Conservation (phyloP, 1,284 basidiomycete species). For the Trichosporon sp. region DNA sequence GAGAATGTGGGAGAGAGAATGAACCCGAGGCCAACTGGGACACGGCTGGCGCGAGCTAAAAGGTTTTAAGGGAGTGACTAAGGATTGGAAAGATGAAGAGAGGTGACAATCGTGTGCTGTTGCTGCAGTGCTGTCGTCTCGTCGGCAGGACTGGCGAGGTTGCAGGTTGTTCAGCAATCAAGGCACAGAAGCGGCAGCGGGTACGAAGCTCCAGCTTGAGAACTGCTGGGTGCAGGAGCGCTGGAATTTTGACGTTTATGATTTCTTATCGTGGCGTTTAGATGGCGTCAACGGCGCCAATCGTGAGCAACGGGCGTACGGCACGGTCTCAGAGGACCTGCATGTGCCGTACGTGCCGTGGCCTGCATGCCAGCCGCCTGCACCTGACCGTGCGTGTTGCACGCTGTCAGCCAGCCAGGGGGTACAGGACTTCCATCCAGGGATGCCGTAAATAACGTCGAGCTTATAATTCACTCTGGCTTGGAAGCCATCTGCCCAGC, state of each 20-base stretch:
- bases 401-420: background rate
- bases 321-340: background rate
- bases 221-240: background rate
- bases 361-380: too few species aligned
- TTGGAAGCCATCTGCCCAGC: background rate
- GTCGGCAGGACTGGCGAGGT: constrained; percentile 3
- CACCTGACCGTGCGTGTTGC: background rate
- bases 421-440: background rate
- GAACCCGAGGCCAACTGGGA: background rate
- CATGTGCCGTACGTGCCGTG: too few species aligned
- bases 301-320: background rate
- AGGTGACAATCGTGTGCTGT: background rate
- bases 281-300: constrained; percentile 18
- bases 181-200: background rate
- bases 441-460: background rate
- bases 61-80: constrained; percentile 6
- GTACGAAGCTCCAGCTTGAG: background rate
- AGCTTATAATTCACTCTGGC: constrained; percentile 9
- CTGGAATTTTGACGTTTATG: constrained; percentile 6
- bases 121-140: background rate
- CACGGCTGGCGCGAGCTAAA: background rate
- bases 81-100: background rate
- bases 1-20: background rate
- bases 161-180: background rate
- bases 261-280: constrained; percentile 20